A percentile compares a stretch with the other conserved stretches of the same genome.
Evolutionary conservation across 2,329 filamentous ascomycete genomes (phyloP).

Genomic region (Colletotrichum nymphaeae): DNA sequence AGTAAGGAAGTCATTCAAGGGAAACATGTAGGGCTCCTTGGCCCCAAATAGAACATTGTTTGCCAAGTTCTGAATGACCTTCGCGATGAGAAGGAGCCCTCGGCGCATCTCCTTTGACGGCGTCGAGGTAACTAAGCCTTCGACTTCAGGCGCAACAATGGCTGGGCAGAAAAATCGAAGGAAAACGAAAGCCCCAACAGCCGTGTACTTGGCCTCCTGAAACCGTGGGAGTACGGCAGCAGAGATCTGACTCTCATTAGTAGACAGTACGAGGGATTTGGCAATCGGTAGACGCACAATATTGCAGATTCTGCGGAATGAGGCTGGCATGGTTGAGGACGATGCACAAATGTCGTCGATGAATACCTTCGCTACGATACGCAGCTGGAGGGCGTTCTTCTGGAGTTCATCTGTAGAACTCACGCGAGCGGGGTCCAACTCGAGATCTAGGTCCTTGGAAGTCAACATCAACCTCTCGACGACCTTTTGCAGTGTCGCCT

Average conservation of each 20-base stretch:
- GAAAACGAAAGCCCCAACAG: slow-evolving; percentile 78
- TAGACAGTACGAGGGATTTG: not conserved
- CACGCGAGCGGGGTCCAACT: slow-evolving; percentile 73
- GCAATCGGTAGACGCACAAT: slow-evolving; percentile 60
- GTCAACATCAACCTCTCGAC: slow-evolving; percentile 74
- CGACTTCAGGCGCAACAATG: slow-evolving; percentile 76
- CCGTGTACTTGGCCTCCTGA: slow-evolving; percentile 77
- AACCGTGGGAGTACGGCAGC: slow-evolving; percentile 72
- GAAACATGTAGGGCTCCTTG: slow-evolving; percentile 80
- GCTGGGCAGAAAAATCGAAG: slow-evolving; percentile 79
- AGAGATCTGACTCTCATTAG: slow-evolving; percentile 61
- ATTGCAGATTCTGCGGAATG: slow-evolving; percentile 75
- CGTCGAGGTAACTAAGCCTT: slow-evolving; percentile 69
- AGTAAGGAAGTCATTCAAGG: slow-evolving; percentile 75
- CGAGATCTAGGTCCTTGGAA: slow-evolving; percentile 74
- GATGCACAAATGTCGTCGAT: slow-evolving; percentile 78
- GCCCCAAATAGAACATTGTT: slow-evolving; percentile 79
- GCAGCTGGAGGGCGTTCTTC: slow-evolving; percentile 74
- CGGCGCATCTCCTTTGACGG: slow-evolving; percentile 78
- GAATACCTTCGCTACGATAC: slow-evolving; percentile 76
- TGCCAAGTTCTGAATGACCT: slow-evolving; percentile 77
- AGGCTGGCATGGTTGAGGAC: slow-evolving; percentile 68
- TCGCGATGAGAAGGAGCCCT: slow-evolving; percentile 75
- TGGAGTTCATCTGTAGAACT: slow-evolving; percentile 70
- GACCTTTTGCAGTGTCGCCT: slow-evolving; percentile 73